These are phyloP conservation scores for Hypoxylon intermedium DNA, from an alignment of 495 filamentous ascomycete genomes.

Conservation along the genomic window DNA sequence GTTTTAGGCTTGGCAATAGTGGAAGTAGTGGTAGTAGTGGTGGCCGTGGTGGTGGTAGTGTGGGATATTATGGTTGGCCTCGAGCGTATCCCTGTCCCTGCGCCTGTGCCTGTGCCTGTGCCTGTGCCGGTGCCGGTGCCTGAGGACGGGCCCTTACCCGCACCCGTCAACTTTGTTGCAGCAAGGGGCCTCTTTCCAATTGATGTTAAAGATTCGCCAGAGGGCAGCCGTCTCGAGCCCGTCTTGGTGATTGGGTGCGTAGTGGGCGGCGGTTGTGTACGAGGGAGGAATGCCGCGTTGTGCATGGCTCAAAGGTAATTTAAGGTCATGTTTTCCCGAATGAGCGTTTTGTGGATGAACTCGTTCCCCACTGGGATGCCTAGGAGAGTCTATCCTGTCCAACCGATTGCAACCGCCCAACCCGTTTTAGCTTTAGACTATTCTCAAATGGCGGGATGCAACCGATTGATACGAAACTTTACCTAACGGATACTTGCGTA, in stretches of 20 bases:
- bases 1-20: slow-evolving; percentile 25
- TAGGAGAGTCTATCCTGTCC: no score
- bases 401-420: no score
- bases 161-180: background rate
- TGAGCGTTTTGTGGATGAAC: slow-evolving; percentile 1
- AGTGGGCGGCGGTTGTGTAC: slow-evolving; percentile 6
- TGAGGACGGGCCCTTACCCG: background rate
- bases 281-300: slow-evolving; percentile 35
- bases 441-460: background rate
- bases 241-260: slow-evolving; percentile 11
- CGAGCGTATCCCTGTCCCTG: slow-evolving; percentile 21
- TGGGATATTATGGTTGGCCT: slow-evolving; percentile 33
- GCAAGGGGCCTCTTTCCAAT: slow-evolving; percentile 15
- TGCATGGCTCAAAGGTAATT: slow-evolving; percentile 28
- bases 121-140: background rate
- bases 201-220: slow-evolving; percentile 21
- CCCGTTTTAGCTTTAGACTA: background rate
- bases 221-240: slow-evolving; percentile 12
- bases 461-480: background rate
- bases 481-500: no score
- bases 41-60: slow-evolving; percentile 10
- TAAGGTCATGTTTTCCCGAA: slow-evolving; percentile 13
- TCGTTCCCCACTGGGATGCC: no score
- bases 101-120: slow-evolving; percentile 1
- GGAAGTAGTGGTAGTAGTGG: background rate